A percentile compares a stretch with the other conserved stretches of the same genome.
Evolutionary conservation across 1,284 basidiomycete species (phyloP).

Genomic region (Sanghuangporus weigelae): DNA sequence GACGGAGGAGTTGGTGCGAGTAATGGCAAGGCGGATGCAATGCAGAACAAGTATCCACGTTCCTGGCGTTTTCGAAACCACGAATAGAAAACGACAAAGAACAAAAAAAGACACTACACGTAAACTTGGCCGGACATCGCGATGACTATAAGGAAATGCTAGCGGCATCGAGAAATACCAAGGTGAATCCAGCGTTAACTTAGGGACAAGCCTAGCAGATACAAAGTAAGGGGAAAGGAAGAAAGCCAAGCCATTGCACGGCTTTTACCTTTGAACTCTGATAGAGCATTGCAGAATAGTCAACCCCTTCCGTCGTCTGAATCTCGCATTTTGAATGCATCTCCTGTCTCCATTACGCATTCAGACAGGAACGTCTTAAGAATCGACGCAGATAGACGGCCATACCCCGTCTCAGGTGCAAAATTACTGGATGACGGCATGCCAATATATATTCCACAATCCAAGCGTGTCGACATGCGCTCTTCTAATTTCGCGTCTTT

Average conservation of each 20-base stretch:
- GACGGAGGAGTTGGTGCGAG: conserved; percentile 30
- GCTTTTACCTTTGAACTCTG: conserved; percentile 52
- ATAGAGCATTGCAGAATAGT: not conserved
- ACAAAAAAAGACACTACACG: conserved; percentile 51
- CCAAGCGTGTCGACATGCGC: conserved; percentile 25
- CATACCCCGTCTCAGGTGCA: not conserved
- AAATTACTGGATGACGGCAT: not conserved
- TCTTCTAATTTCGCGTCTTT: conserved; percentile 23
- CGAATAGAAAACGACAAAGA: not conserved
- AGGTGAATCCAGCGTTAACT: conserved; percentile 64
- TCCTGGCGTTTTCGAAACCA: conserved; percentile 41
- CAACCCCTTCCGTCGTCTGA: conserved; percentile 55
- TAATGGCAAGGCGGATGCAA: conserved; percentile 62
- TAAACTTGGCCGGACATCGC: conserved; percentile 67
- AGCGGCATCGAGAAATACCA: conserved; percentile 60
- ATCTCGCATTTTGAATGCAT: conserved; percentile 78
- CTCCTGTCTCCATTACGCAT: conserved; percentile 57
- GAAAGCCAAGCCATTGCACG: conserved; percentile 83
- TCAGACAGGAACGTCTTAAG: conserved; percentile 54
- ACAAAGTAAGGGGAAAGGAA: conserved; percentile 64
- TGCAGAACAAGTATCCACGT: conserved; percentile 59
- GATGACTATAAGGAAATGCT: conserved; percentile 63
- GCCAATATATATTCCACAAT: conserved; percentile 1
- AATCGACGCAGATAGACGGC: conserved; percentile 33
- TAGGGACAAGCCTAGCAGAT: conserved; percentile 65